Evolutionary conservation across 2,329 filamentous ascomycete species (phyloP), one percentile per base, ranked within the genome.

Genomic region (Cucurbitaria berberidis): DNA sequence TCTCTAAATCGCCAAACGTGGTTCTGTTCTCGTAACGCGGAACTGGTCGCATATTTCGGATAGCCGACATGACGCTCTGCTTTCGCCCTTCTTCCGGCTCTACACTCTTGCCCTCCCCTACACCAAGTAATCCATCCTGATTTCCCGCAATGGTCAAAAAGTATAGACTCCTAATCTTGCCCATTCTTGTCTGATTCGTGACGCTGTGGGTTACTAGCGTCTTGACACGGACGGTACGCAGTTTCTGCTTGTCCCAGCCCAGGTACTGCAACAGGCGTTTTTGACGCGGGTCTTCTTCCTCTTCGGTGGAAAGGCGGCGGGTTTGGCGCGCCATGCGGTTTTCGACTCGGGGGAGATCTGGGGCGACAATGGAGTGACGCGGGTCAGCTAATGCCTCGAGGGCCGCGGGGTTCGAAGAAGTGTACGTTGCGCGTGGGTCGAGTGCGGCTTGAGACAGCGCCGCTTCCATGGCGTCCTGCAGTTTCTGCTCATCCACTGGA

Each of bases 11-110:
- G 51, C 95, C 95, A 77, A 84, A 98, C 47, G 96, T 95, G 11
- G 95, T 99, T 57, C 95, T 83, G 67, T 91, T 84, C 81, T 99
- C 95, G 73, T 98, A 99, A 52, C 93, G 83, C 44, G 87, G 86
- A 50, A 99, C 86, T n/a, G 95, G 93, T 79, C 86, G 86, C 90
- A 99, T 92, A 80, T 95, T 97, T 69, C 89, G 83, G 64, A 98
- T 90, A 21, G 95, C 93, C 60, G 88, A 82, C 78, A 92, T 86
- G 75, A 84, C 86, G 39, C 92, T 89, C 78, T 96, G 91, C 59
- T 82, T 78, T 34, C 78, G 74, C 0, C 90, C 91, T 53, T 90
- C 86, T 27, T 81, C 78, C 1, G 80, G 69, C 76, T 97, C 92
- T 24, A 87, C 86, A 9, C 89, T 89, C 81, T 98, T 99, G 65